Percentiles rank a stretch among this genome's conserved stretches.
These are phyloP conservation scores for Pneumocystis wakefieldiae DNA, from an alignment of 1,139 yeast species.

Conservation along the genomic window DNA sequence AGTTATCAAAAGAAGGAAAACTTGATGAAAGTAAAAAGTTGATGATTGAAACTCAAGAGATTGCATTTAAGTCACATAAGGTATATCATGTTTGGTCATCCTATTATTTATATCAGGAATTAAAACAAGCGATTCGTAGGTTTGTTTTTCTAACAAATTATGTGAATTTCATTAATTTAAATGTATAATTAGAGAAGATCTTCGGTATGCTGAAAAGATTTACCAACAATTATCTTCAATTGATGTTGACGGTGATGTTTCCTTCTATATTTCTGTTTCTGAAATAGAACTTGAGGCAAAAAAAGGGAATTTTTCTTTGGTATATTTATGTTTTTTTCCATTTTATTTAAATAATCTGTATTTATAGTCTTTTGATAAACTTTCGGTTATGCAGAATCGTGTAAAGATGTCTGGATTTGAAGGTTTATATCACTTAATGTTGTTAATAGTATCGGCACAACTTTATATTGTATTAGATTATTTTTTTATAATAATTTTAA, in stretches of 20 bases:
- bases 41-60: background rate
- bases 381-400: background rate
- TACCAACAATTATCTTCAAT: background rate
- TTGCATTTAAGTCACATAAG: slow-evolving; percentile 1
- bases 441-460: background rate
- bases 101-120: slow-evolving; percentile 5
- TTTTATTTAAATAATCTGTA: background rate
- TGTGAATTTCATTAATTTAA: background rate
- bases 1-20: slow-evolving; percentile 2
- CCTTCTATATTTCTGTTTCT: background rate
- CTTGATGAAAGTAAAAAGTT: slow-evolving; percentile 3
- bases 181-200: background rate
- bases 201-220: background rate
- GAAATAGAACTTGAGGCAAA: background rate
- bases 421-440: background rate
- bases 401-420: background rate
- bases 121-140: slow-evolving; percentile 9
- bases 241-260: background rate
- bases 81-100: slow-evolving; percentile 7
- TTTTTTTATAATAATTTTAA: background rate
- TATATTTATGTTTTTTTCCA: background rate
- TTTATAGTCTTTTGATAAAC: background rate
- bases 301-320: background rate
- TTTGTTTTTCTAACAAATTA: background rate
- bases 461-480: background rate